Conservation (phyloP, 768 basidiomycete species). For the Tricholoma saponaceum region DNA sequence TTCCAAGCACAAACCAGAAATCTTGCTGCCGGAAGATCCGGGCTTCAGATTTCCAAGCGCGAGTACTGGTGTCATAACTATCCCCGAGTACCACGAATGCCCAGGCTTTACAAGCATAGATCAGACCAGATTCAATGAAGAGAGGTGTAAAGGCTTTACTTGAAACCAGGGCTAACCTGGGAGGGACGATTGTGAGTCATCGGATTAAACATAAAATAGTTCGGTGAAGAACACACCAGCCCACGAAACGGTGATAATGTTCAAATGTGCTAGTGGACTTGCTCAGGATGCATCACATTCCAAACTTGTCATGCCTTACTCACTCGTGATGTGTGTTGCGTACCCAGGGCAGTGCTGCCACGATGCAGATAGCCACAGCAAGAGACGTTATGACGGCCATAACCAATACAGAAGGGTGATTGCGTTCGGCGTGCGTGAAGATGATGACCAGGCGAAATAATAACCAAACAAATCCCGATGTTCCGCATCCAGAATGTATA, state of each 20-base stretch:
- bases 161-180: slow-evolving; percentile 45
- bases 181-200: slow-evolving; percentile 3
- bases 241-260: slow-evolving; percentile 77
- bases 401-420: slow-evolving; percentile 51
- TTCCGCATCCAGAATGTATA: slow-evolving; percentile 69
- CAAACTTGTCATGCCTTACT: slow-evolving; percentile 13
- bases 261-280: slow-evolving; percentile 59
- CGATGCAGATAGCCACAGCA: slow-evolving; percentile 55
- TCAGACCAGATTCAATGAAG: neutral
- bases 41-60: slow-evolving; percentile 58
- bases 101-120: slow-evolving; percentile 42
- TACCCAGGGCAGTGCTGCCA: slow-evolving; percentile 74
- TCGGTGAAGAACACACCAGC: slow-evolving; percentile 55
- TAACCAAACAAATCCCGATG: slow-evolving; percentile 69
- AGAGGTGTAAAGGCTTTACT: slow-evolving; percentile 34
- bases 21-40: slow-evolving; percentile 28
- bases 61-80: slow-evolving; percentile 53
- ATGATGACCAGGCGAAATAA: slow-evolving; percentile 57
- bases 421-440: slow-evolving; percentile 43
- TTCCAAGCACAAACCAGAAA: too few species aligned
- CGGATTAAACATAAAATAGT: neutral
- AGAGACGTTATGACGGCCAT: slow-evolving; percentile 61
- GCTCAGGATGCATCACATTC: slow-evolving; percentile 1
- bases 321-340: slow-evolving; percentile 82
- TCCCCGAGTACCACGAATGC: slow-evolving; percentile 70